Percentiles rank a stretch among this genome's conserved stretches.
phyloP scores from a whole-genome alignment of 169 alveolate species.

The Eimeria sp. region DNA sequence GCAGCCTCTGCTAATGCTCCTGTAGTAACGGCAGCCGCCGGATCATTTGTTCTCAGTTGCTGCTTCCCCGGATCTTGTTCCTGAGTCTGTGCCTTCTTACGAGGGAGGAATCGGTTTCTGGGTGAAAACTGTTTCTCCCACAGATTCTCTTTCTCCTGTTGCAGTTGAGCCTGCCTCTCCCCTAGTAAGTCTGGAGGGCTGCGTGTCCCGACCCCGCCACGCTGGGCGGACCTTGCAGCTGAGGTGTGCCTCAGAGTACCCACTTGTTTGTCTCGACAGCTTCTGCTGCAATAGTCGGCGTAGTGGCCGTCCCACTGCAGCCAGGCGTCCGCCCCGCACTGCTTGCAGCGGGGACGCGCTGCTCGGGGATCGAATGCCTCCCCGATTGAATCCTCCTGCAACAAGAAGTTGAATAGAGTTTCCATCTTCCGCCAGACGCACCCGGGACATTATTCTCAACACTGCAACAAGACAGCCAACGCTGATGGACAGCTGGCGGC shows the following conservation, averaged over 20 bases:
- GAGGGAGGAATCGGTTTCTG: constrained; percentile 32
- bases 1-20: constrained; percentile 73
- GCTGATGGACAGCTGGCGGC: not conserved
- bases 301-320: constrained; percentile 77
- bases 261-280: constrained; percentile 40
- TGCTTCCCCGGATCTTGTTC: constrained; percentile 13
- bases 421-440: not conserved
- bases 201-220: not conserved
- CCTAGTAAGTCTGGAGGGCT: constrained; percentile 13
- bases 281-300: constrained; percentile 76
- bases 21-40: constrained; percentile 17
- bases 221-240: not conserved
- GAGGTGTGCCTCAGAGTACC: not conserved
- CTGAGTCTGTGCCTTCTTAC: constrained; percentile 3
- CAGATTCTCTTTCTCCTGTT: constrained; percentile 26
- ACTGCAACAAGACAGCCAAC: not conserved
- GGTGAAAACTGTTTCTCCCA: constrained; percentile 46
- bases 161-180: constrained; percentile 50
- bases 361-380: constrained; percentile 71
- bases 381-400: constrained; percentile 43
- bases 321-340: constrained; percentile 81
- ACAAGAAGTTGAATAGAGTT: constrained; percentile 32
- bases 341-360: constrained; percentile 79
- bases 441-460: not conserved
- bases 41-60: not conserved